Evolutionary conservation across 805 yeast genomes (phyloP).

Genomic region (Nakazawaea sp.): DNA sequence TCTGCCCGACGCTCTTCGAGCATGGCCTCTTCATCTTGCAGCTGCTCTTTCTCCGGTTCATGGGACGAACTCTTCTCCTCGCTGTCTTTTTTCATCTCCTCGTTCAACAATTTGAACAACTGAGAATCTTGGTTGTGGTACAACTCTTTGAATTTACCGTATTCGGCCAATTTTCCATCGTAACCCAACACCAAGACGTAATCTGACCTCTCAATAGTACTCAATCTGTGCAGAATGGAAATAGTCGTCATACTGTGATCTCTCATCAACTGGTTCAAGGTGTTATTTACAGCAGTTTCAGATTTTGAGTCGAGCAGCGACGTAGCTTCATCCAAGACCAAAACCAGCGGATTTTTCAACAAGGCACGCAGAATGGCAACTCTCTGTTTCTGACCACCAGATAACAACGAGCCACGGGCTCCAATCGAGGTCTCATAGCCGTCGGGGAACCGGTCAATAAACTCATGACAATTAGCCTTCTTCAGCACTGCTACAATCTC

Average conservation of each 20-base stretch:
- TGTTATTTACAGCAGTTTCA: slow-evolving; percentile 77
- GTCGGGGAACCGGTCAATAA: slow-evolving; percentile 69
- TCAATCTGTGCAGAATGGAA: slow-evolving; percentile 86
- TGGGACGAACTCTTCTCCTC: slow-evolving; percentile 1
- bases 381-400: slow-evolving; percentile 77
- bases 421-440: slow-evolving; percentile 62
- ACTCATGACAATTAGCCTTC: slow-evolving; percentile 68
- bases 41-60: slow-evolving; percentile 11
- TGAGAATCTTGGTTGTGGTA: slow-evolving; percentile 31
- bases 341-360: slow-evolving; percentile 59
- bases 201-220: slow-evolving; percentile 81
- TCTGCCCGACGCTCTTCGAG: slow-evolving; percentile 1
- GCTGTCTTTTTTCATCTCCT: slow-evolving; percentile 15
- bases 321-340: slow-evolving; percentile 84
- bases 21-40: slow-evolving; percentile 14
- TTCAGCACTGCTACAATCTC: slow-evolving; percentile 59
- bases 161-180: slow-evolving; percentile 72
- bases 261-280: slow-evolving; percentile 49
- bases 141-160: slow-evolving; percentile 59
- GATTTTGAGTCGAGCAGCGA: slow-evolving; percentile 88
- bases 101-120: slow-evolving; percentile 25
- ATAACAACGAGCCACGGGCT: slow-evolving; percentile 33
- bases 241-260: slow-evolving; percentile 67
- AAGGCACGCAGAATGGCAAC: slow-evolving; percentile 72
- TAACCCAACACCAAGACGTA: slow-evolving; percentile 75